Percentiles rank a stretch among this genome's conserved stretches.
These are phyloP conservation scores for Globisporangium mamillatum DNA, from an alignment of 352 stramenopile genomes.

Conservation along the genomic window DNA sequence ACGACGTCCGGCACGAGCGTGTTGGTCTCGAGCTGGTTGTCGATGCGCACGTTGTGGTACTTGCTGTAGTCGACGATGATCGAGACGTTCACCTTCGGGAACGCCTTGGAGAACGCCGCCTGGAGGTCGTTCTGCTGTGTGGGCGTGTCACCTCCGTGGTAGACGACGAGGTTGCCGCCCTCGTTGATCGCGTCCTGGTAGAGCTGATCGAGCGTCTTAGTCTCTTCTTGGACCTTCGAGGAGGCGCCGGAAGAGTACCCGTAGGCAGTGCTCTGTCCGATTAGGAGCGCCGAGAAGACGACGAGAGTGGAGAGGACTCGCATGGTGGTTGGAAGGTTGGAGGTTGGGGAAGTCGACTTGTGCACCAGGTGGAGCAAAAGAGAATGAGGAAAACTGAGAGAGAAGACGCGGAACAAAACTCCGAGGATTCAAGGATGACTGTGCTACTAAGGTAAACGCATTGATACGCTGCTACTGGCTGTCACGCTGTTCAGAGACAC, in stretches of 20 bases:
- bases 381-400: neutral
- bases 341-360: neutral
- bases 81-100: slow-evolving; percentile 58
- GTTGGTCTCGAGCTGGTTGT: slow-evolving; percentile 19
- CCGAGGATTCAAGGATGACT: too few species aligned
- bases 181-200: slow-evolving; percentile 47
- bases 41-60: slow-evolving; percentile 55
- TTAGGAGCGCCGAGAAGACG: neutral
- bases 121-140: slow-evolving; percentile 28
- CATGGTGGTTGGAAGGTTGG: neutral
- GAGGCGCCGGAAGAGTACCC: slow-evolving; percentile 2
- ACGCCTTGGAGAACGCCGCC: slow-evolving; percentile 26
- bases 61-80: slow-evolving; percentile 57
- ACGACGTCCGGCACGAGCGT: slow-evolving; percentile 39
- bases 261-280: slow-evolving; percentile 7
- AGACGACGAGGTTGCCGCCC: slow-evolving; percentile 50
- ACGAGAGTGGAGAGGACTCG: slow-evolving; percentile 3
- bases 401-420: too few species aligned
- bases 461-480: too few species aligned
- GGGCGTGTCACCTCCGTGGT: slow-evolving; percentile 35
- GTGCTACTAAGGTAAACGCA: too few species aligned
- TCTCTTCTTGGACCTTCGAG: slow-evolving; percentile 30
- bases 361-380: neutral
- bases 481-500: too few species aligned
- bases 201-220: slow-evolving; percentile 40